Evolutionary conservation across 106 monocot genomes (phyloP).

Genomic region (Posidonia australis): DNA sequence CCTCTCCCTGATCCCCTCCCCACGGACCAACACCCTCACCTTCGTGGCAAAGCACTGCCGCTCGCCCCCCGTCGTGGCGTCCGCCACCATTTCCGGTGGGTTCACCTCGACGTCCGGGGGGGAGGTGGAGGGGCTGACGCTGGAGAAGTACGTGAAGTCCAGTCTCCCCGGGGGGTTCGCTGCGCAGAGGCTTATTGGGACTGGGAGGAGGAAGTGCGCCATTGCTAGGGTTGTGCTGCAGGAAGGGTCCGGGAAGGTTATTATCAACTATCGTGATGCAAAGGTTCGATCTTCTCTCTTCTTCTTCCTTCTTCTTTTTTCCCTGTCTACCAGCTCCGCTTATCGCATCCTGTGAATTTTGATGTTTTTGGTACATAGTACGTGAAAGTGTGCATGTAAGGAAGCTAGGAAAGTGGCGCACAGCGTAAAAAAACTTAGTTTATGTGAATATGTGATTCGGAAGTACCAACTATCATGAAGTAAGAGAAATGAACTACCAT

Average conservation of each 20-base stretch:
- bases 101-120: neutral
- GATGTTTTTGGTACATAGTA: too few species aligned
- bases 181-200: constrained; percentile 76
- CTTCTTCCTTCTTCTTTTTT: neutral
- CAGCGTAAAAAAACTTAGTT: too few species aligned
- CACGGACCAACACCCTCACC: neutral
- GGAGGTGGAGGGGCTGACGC: constrained; percentile 31
- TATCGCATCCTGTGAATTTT: too few species aligned
- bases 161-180: constrained; percentile 90
- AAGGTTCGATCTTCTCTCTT: constrained; percentile 32
- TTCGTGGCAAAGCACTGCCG: neutral
- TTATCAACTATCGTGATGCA: constrained; percentile 84
- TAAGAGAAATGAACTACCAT: too few species aligned
- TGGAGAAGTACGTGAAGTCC: constrained; percentile 85
- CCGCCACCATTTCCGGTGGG: constrained; percentile 8
- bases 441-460: too few species aligned
- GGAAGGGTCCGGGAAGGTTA: constrained; percentile 79
- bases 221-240: constrained; percentile 86
- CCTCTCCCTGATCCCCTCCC: neutral
- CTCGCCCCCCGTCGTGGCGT: constrained; percentile 4
- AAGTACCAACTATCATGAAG: too few species aligned
- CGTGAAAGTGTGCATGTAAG: too few species aligned
- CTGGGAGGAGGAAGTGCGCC: constrained; percentile 87
- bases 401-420: too few species aligned
- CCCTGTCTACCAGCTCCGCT: neutral